Percentiles rank a stretch among this genome's conserved stretches.
Conservation (phyloP, 2,329 filamentous ascomycete genomes). For the Keithomyces neogunnii region DNA sequence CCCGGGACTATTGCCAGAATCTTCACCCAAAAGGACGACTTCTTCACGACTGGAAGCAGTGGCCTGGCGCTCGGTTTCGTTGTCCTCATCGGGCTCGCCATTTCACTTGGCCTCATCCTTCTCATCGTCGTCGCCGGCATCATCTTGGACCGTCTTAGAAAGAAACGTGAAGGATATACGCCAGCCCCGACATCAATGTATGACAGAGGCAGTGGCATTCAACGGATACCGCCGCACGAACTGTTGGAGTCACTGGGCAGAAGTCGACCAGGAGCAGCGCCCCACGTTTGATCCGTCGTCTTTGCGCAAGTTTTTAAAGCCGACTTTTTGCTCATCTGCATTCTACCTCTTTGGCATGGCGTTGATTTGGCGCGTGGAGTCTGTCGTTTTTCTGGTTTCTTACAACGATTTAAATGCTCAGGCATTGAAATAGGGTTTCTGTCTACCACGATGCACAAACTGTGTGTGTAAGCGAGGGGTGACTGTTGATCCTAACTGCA, state of each 20-base stretch:
- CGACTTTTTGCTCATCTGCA: constrained; percentile 17
- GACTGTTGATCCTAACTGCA: background rate
- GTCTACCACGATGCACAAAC: too few species aligned
- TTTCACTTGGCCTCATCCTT: constrained; percentile 69
- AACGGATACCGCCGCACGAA: constrained; percentile 52
- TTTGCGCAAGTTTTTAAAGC: constrained; percentile 3
- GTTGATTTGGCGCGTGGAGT: constrained; percentile 24
- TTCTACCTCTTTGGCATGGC: constrained; percentile 21
- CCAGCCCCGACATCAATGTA: constrained; percentile 64
- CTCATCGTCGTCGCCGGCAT: constrained; percentile 69
- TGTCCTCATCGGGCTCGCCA: constrained; percentile 72
- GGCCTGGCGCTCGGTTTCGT: constrained; percentile 67
- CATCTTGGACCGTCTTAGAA: constrained; percentile 64
- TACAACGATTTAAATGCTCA: constrained; percentile 4
- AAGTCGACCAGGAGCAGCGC: constrained; percentile 35
- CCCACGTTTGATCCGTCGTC: constrained; percentile 35
- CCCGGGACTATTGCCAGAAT: constrained; percentile 70
- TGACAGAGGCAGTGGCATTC: constrained; percentile 50
- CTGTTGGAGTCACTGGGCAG: constrained; percentile 46
- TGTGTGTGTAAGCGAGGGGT: background rate
- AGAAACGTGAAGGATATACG: constrained; percentile 70
- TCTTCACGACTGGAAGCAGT: constrained; percentile 53
- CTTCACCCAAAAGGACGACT: constrained; percentile 74
- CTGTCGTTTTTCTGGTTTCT: background rate
- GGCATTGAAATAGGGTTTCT: background rate